phyloP scores from a whole-genome alignment of 2,329 filamentous ascomycete genomes.

The Pestalotiopsis sp. region DNA sequence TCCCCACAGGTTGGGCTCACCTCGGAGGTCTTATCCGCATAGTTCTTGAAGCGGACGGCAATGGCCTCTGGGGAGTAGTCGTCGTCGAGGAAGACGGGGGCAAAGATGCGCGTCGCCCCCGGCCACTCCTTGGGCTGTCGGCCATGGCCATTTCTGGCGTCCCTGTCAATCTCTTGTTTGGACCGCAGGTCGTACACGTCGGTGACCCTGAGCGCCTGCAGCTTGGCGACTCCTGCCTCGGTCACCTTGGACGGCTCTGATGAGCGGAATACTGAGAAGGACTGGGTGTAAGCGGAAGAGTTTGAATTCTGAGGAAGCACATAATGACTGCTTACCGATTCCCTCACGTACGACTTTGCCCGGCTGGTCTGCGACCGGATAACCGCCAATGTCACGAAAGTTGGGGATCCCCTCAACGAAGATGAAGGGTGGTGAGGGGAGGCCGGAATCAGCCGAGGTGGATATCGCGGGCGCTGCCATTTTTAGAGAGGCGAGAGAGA shows the following conservation, averaged over 20 bases:
- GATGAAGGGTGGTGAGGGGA: conserved; percentile 49
- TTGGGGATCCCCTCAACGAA: conserved; percentile 63
- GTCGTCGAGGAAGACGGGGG: conserved; percentile 61
- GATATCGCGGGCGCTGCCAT: background rate
- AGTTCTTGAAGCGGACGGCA: conserved; percentile 58
- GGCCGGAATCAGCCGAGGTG: background rate
- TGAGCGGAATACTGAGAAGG: conserved; percentile 65
- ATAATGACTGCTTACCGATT: conserved; percentile 28
- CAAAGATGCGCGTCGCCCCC: conserved; percentile 56
- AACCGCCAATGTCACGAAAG: conserved; percentile 69
- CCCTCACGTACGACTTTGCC: conserved; percentile 49
- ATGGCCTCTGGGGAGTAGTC: conserved; percentile 60
- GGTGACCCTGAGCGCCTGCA: conserved; percentile 61
- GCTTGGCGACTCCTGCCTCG: conserved; percentile 50
- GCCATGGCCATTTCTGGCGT: conserved; percentile 40
- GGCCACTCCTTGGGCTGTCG: conserved; percentile 47
- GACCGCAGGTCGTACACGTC: conserved; percentile 39
- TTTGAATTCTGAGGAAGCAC: background rate
- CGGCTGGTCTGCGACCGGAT: conserved; percentile 41
- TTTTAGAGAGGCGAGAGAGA: background rate
- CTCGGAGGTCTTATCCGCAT: conserved; percentile 46
- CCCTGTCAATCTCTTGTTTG: conserved; percentile 56
- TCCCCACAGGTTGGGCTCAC: conserved; percentile 23
- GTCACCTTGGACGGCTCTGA: conserved; percentile 66
- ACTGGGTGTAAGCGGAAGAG: conserved; percentile 39